These are phyloP conservation scores for Croton setiger DNA, from an alignment of 441 rosid genomes.

Conservation along the genomic window DNA sequence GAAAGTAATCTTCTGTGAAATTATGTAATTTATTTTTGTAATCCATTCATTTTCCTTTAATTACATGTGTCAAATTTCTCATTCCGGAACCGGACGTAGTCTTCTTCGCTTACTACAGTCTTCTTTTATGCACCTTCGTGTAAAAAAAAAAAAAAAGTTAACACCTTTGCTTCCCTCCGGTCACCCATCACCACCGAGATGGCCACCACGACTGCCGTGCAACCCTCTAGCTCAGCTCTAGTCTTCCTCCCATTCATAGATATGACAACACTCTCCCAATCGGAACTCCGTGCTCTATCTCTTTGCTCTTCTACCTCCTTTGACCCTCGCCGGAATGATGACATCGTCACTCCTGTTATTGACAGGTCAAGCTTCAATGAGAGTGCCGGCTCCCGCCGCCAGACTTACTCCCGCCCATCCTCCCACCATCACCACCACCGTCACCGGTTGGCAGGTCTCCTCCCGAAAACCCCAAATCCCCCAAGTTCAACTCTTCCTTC, in stretches of 20 bases:
- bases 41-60: no score
- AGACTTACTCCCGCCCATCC: conserved; percentile 46
- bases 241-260: conserved; percentile 36
- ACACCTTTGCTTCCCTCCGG: neutral
- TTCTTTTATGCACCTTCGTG: no score
- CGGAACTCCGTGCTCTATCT: conserved; percentile 58
- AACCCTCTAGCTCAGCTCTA: conserved; percentile 16
- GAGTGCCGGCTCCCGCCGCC: conserved; percentile 71
- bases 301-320: conserved; percentile 37
- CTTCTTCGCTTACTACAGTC: no score
- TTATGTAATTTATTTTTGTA: no score
- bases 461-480: conserved; percentile 30
- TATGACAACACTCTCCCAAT: conserved; percentile 51
- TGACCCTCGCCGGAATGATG: conserved; percentile 30
- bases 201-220: conserved; percentile 26
- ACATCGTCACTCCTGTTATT: conserved; percentile 35
- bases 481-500: conserved; percentile 24
- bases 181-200: conserved; percentile 13
- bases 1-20: no score
- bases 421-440: conserved; percentile 51
- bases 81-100: no score
- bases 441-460: conserved; percentile 48
- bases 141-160: no score
- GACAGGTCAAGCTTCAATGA: conserved; percentile 66
- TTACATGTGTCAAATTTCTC: no score